phyloP scores from a whole-genome alignment of 202 grass and related monocot genomes.

The Panicum hallii region DNA sequence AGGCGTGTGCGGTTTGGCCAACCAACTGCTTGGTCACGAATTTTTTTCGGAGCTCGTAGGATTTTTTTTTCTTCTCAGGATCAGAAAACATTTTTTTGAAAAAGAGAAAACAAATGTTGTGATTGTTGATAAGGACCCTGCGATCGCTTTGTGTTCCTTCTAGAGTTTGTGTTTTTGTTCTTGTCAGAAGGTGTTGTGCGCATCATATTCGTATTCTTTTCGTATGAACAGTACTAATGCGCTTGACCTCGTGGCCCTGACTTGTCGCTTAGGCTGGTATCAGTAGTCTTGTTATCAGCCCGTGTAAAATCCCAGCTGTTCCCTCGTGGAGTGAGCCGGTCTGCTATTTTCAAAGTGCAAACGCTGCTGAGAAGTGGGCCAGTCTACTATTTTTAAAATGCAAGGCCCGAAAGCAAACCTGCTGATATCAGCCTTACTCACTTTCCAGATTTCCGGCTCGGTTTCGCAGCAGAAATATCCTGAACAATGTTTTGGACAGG shows the following conservation, averaged over 20 bases:
- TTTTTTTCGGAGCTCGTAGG: not conserved
- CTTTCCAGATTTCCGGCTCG: not conserved
- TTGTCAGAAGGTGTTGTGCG: not conserved
- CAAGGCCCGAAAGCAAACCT: no score
- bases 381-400: no score
- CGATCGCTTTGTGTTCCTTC: not conserved
- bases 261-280: no score
- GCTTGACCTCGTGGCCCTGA: no score
- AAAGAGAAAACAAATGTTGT: not conserved
- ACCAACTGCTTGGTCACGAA: not conserved
- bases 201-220: not conserved
- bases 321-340: no score
- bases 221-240: not conserved
- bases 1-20: not conserved
- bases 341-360: no score
- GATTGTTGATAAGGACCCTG: not conserved
- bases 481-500: not conserved
- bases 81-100: not conserved
- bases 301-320: no score
- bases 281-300: no score
- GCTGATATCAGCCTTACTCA: no score
- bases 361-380: no score
- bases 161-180: not conserved
- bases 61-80: no score
- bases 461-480: not conserved